Evolutionary conservation across 1,284 basidiomycete species (phyloP).

Genomic region (Flammula alnicola): DNA sequence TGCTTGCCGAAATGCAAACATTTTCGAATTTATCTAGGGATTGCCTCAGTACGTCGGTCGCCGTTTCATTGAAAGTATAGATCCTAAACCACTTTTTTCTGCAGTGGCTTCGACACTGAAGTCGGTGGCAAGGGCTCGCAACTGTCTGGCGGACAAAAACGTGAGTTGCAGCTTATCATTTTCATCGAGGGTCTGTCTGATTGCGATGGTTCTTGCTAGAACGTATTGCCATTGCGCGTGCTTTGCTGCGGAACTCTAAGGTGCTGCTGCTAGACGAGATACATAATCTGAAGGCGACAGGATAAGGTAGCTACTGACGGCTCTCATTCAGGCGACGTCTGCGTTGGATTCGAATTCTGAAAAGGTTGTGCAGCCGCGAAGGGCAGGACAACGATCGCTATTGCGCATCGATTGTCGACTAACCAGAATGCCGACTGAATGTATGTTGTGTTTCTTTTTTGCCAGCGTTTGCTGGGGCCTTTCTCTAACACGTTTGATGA

Average conservation of each 20-base stretch:
- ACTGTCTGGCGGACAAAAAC: conserved; percentile 93
- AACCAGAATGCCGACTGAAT: conserved; percentile 96
- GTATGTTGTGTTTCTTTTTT: no score
- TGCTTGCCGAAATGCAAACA: conserved; percentile 87
- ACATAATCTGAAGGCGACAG: conserved; percentile 14
- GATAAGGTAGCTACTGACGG: conserved; percentile 4
- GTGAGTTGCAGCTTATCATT: conserved; percentile 45
- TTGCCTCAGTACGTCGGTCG: conserved; percentile 73
- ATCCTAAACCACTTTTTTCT: conserved; percentile 13
- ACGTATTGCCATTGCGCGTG: conserved; percentile 96
- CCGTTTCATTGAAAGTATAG: neutral
- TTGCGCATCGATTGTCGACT: conserved; percentile 92
- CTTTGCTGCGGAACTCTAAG: conserved; percentile 93
- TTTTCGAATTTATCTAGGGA: conserved; percentile 88
- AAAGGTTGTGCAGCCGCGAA: conserved; percentile 94
- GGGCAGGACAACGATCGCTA: conserved; percentile 90
- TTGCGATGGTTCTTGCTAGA: conserved; percentile 52
- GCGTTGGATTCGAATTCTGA: conserved; percentile 94
- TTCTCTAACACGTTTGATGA: conserved; percentile 23
- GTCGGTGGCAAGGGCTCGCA: conserved; percentile 95
- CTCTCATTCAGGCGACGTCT: conserved; percentile 71
- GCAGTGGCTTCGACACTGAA: conserved; percentile 85
- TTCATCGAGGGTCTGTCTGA: conserved; percentile 1
- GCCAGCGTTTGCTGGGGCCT: conserved; percentile 37
- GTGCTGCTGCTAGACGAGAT: conserved; percentile 86